Evolutionary conservation across 1,284 basidiomycete species (phyloP).

Genomic region (Cryptococcus sp.): DNA sequence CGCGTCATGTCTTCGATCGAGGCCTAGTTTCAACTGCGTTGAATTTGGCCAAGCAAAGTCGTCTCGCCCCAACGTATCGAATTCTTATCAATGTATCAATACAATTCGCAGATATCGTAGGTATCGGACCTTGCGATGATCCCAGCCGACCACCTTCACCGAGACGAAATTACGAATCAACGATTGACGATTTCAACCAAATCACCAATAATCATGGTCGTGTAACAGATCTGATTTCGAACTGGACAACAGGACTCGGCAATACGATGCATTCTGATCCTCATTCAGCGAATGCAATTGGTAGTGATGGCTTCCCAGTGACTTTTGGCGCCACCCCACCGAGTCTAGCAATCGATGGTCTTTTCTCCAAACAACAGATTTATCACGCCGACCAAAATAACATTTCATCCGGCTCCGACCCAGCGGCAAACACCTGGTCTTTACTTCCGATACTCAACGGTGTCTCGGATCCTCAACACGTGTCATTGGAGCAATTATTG

Average conservation of each 20-base stretch:
- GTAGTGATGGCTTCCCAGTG: not conserved
- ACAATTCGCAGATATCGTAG: slow-evolving; percentile 3
- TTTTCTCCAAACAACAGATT: not conserved
- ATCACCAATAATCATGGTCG: not conserved
- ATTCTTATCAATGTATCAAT: slow-evolving; percentile 16
- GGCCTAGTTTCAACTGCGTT: not conserved
- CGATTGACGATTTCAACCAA: too few relatives aligned
- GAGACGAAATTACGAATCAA: not conserved
- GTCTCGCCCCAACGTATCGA: slow-evolving; percentile 13
- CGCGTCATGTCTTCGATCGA: not conserved
- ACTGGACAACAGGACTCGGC: not conserved
- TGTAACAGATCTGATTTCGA: not conserved
- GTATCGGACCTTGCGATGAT: not conserved
- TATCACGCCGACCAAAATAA: not conserved
- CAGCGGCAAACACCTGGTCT: not conserved
- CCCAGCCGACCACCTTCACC: not conserved
- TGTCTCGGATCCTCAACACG: not conserved
- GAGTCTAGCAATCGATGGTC: not conserved
- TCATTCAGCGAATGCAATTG: not conserved
- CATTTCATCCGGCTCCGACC: not conserved
- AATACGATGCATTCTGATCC: not conserved
- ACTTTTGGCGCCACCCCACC: not conserved
- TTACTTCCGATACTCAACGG: not conserved
- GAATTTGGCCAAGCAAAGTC: not conserved
- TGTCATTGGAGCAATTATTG: not conserved